Evolutionary conservation across 345 rosid species (phyloP).

Genomic region (Hibiscus mutabilis): DNA sequence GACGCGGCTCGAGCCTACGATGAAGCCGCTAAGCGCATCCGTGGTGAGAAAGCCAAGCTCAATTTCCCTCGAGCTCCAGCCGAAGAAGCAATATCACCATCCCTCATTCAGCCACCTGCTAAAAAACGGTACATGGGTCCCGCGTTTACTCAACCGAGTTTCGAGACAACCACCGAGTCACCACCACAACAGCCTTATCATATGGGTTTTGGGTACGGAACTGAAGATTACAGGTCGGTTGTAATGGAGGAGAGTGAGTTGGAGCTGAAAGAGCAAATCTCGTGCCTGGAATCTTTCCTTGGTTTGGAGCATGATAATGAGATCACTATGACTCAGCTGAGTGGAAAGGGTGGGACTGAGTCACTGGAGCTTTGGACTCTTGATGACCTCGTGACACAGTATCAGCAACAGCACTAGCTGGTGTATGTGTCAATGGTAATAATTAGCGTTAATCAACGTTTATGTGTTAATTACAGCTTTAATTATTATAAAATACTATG

Average conservation of each 20-base stretch:
- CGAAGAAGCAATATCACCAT: background rate
- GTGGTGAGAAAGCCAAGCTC: constrained; percentile 91
- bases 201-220: constrained; percentile 14
- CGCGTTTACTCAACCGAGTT: constrained; percentile 27
- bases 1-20: constrained; percentile 93
- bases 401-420: constrained; percentile 15
- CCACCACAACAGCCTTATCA: background rate
- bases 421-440: too few species aligned
- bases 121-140: constrained; percentile 34
- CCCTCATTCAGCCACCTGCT: constrained; percentile 27
- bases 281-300: constrained; percentile 52
- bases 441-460: background rate
- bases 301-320: constrained; percentile 34
- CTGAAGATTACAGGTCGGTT: constrained; percentile 16
- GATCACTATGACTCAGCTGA: constrained; percentile 8
- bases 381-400: constrained; percentile 46
- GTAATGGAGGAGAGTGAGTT: constrained; percentile 11
- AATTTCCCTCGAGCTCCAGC: constrained; percentile 42
- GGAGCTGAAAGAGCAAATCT: constrained; percentile 50
- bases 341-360: constrained; percentile 17
- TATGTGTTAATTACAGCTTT: background rate
- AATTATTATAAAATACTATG: too few species aligned
- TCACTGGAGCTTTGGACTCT: constrained; percentile 61
- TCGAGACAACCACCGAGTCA: background rate
- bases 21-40: constrained; percentile 80